These are phyloP conservation scores for Fusarium coffeatum DNA, from an alignment of 2,329 filamentous ascomycete genomes.

Conservation along the genomic window DNA sequence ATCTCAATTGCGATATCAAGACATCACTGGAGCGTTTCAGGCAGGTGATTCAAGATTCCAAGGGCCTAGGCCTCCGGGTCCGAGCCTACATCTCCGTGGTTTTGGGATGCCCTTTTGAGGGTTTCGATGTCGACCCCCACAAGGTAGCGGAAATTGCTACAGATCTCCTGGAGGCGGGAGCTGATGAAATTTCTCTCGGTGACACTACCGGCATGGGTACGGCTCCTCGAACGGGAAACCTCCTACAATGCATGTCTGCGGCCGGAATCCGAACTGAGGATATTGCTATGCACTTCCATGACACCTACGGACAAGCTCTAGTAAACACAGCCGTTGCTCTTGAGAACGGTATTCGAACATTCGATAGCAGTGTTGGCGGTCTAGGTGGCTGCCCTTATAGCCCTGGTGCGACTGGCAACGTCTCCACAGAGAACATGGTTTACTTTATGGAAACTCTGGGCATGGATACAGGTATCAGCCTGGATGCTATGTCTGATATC, in stretches of 20 bases:
- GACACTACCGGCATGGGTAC: slow-evolving; percentile 94
- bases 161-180: slow-evolving; percentile 83
- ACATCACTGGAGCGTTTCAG: slow-evolving; percentile 77
- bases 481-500: slow-evolving; percentile 74
- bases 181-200: slow-evolving; percentile 89
- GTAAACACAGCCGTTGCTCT: slow-evolving; percentile 83
- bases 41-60: slow-evolving; percentile 76
- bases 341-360: slow-evolving; percentile 80
- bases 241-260: slow-evolving; percentile 72
- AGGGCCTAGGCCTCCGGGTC: slow-evolving; percentile 73
- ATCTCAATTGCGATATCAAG: slow-evolving; percentile 83
- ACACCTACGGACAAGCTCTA: slow-evolving; percentile 88
- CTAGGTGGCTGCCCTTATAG: slow-evolving; percentile 88
- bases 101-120: slow-evolving; percentile 82
- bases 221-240: slow-evolving; percentile 72
- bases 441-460: slow-evolving; percentile 81
- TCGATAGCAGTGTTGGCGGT: slow-evolving; percentile 83
- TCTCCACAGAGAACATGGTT: slow-evolving; percentile 85
- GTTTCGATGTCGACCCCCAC: slow-evolving; percentile 71
- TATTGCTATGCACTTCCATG: slow-evolving; percentile 87
- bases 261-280: slow-evolving; percentile 77
- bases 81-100: slow-evolving; percentile 85
- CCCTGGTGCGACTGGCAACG: slow-evolving; percentile 87
- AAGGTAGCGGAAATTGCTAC: slow-evolving; percentile 74
- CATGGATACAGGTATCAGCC: slow-evolving; percentile 77